Percentiles rank a stretch among this genome's conserved stretches.
Evolutionary conservation across 768 basidiomycete species (phyloP).

Genomic region (Mycena rosella): DNA sequence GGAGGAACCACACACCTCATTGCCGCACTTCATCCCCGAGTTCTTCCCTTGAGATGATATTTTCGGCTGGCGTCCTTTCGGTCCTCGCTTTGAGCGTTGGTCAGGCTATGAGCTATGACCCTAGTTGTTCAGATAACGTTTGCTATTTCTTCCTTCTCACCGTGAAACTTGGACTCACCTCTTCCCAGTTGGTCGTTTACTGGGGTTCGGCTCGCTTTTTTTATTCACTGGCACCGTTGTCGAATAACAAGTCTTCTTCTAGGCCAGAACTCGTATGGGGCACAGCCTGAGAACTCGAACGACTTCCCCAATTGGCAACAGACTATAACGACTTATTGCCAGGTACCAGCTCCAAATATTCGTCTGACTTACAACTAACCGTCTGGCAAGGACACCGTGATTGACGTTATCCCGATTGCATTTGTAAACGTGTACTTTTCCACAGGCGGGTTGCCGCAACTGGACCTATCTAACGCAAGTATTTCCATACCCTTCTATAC

Average conservation of each 20-base stretch:
- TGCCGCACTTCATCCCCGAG: slow-evolving; percentile 10
- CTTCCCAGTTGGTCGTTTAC: slow-evolving; percentile 34
- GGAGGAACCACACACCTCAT: background rate
- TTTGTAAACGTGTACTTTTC: slow-evolving; percentile 24
- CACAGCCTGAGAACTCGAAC: no score
- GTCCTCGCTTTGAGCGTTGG: slow-evolving; percentile 12
- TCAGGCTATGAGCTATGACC: slow-evolving; percentile 27
- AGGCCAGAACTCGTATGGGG: slow-evolving; percentile 74
- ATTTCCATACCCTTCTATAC: no score
- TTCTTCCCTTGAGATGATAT: slow-evolving; percentile 16
- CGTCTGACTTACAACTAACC: no score
- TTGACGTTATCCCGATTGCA: slow-evolving; percentile 27
- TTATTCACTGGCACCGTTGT: background rate
- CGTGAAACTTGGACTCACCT: slow-evolving; percentile 3
- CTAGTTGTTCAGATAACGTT: slow-evolving; percentile 31
- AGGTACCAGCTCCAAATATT: no score
- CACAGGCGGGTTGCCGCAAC: slow-evolving; percentile 24
- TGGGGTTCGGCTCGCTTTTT: slow-evolving; percentile 14
- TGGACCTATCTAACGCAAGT: slow-evolving; percentile 31
- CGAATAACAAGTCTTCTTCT: background rate
- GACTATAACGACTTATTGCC: slow-evolving; percentile 63
- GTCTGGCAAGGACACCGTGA: slow-evolving; percentile 35
- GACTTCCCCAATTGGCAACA: slow-evolving; percentile 67
- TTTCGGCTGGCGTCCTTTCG: slow-evolving; percentile 14
- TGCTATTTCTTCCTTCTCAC: background rate